Evolutionary conservation across 2,329 filamentous ascomycete genomes (phyloP).

Genomic region (Sporothrix pallida): DNA sequence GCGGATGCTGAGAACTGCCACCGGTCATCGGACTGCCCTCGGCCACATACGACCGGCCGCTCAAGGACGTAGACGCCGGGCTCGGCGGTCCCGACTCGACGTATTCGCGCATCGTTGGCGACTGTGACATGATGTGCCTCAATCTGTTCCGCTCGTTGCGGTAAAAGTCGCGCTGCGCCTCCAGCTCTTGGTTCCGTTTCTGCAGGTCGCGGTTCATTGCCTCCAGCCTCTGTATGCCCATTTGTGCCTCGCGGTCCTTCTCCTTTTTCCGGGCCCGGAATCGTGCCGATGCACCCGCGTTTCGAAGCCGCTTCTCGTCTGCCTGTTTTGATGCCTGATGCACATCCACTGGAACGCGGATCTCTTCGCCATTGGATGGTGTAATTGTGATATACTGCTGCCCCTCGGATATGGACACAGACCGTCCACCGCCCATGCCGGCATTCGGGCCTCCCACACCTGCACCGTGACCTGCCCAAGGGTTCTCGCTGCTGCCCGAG

Average conservation of each 20-base stretch:
- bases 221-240: slow-evolving; percentile 72
- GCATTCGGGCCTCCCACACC: neutral
- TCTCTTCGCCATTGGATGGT: slow-evolving; percentile 50
- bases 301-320: slow-evolving; percentile 83
- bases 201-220: slow-evolving; percentile 70
- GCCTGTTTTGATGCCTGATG: slow-evolving; percentile 81
- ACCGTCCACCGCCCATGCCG: slow-evolving; percentile 15
- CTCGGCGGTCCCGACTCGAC: slow-evolving; percentile 60
- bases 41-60: slow-evolving; percentile 46
- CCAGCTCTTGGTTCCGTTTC: slow-evolving; percentile 57
- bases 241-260: slow-evolving; percentile 74
- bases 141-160: slow-evolving; percentile 74
- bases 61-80: slow-evolving; percentile 48
- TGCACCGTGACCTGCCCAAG: neutral
- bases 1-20: slow-evolving; percentile 18
- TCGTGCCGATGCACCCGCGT: slow-evolving; percentile 82
- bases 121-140: slow-evolving; percentile 66
- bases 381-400: slow-evolving; percentile 45
- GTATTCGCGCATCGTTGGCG: slow-evolving; percentile 61
- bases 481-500: neutral
- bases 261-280: slow-evolving; percentile 84
- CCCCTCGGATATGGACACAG: slow-evolving; percentile 40
- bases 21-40: slow-evolving; percentile 47
- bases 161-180: slow-evolving; percentile 74
- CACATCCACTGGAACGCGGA: slow-evolving; percentile 74